phyloP scores from a whole-genome alignment of 441 rosid genomes.

The Pelargonium hybrid region DNA sequence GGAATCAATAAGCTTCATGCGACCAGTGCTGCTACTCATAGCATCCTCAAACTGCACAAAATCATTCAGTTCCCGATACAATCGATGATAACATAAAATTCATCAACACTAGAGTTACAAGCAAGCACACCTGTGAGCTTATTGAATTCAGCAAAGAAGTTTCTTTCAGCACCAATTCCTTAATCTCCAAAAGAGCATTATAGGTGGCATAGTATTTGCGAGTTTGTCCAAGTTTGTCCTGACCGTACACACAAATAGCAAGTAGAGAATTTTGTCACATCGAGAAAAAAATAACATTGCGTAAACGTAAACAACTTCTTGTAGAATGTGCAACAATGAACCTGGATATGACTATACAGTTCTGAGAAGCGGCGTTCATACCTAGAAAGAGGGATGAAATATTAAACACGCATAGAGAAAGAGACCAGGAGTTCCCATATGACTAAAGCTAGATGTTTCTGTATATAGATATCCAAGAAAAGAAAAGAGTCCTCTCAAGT shows the following conservation, averaged over 20 bases:
- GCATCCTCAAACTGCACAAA: constrained; percentile 65
- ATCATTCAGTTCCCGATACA: background rate
- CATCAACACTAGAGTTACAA: background rate
- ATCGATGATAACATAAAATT: background rate
- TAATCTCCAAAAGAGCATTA: constrained; percentile 69
- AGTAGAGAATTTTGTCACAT: constrained; percentile 6
- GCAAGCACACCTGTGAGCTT: constrained; percentile 45
- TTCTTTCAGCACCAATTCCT: constrained; percentile 81
- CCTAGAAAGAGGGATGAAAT: constrained; percentile 31
- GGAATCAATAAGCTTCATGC: constrained; percentile 54
- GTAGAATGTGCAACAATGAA: background rate
- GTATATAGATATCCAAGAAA: too few relatives aligned
- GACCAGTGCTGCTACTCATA: constrained; percentile 49
- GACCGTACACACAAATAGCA: constrained; percentile 19
- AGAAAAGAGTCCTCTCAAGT: too few relatives aligned
- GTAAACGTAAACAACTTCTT: background rate
- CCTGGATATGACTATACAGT: constrained; percentile 67
- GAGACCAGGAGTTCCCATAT: too few relatives aligned
- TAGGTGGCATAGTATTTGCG: constrained; percentile 66
- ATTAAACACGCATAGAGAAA: background rate
- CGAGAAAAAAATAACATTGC: background rate
- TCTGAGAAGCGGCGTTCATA: constrained; percentile 65
- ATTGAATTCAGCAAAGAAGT: constrained; percentile 62
- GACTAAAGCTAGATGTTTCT: too few relatives aligned
- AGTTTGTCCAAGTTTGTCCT: constrained; percentile 76